These are phyloP conservation scores for Globisporangium paddicum DNA, from an alignment of 352 stramenopile species.

Conservation along the genomic window DNA sequence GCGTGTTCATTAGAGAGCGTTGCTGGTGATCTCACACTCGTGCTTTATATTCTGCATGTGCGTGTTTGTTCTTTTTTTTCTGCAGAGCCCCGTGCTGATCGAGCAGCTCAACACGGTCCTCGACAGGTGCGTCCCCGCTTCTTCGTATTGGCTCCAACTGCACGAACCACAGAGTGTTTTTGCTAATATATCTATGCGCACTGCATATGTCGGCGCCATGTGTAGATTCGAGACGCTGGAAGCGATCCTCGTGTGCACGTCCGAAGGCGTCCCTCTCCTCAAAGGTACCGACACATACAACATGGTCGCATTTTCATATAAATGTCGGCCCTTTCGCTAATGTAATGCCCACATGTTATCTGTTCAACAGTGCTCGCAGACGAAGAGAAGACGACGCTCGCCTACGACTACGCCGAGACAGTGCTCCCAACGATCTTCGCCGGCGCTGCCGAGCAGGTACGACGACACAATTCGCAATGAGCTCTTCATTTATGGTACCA, in stretches of 20 bases:
- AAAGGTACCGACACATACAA: conserved; percentile 31
- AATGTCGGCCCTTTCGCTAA: too few species aligned
- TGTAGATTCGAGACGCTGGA: conserved; percentile 69
- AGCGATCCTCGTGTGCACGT: conserved; percentile 76
- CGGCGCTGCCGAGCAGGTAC: conserved; percentile 65
- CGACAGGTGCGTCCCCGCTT: conserved; percentile 24
- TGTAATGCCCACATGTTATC: neutral
- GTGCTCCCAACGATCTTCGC: conserved; percentile 77
- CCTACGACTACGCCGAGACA: conserved; percentile 74
- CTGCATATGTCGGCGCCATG: neutral
- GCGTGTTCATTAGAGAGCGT: neutral
- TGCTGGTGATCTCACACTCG: too few species aligned
- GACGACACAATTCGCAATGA: neutral
- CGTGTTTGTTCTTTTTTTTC: too few species aligned
- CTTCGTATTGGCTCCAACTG: neutral
- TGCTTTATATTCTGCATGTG: neutral
- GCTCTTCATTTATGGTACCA: neutral
- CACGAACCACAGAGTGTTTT: neutral
- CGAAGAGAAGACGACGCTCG: conserved; percentile 32
- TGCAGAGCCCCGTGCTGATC: conserved; percentile 52
- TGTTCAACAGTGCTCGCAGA: conserved; percentile 31
- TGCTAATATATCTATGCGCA: neutral
- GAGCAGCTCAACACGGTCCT: conserved; percentile 63
- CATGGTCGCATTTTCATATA: neutral
- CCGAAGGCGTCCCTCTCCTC: conserved; percentile 67